Conservation (phyloP, 345 rosid species). For the Psidium guajava region DNA sequence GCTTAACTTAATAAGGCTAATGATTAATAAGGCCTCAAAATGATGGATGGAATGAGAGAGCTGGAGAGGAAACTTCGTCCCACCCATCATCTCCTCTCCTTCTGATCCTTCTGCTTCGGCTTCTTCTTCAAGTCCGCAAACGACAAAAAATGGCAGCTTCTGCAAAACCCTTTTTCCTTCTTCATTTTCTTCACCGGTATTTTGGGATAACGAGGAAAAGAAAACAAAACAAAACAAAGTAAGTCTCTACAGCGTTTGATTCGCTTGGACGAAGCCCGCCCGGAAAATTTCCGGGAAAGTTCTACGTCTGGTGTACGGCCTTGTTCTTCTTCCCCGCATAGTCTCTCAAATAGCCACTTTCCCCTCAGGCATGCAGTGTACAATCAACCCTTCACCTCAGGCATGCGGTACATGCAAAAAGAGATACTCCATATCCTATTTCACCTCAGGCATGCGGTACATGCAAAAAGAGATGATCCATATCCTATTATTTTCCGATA, state of each 20-base stretch:
- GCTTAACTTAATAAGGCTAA: not conserved
- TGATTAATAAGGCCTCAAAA: not conserved
- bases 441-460: not conserved
- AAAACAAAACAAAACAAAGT: not conserved
- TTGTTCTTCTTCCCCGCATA: not conserved
- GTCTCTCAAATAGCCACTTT: not conserved
- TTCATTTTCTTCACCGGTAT: not conserved
- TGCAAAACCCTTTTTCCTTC: not conserved
- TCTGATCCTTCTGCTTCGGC: not conserved
- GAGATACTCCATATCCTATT: not conserved
- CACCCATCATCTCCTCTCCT: no score
- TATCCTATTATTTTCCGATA: not conserved
- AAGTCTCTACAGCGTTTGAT: not conserved
- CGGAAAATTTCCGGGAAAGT: slow-evolving; percentile 29
- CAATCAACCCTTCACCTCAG: not conserved
- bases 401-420: not conserved
- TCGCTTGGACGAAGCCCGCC: not conserved
- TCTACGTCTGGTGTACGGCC: not conserved
- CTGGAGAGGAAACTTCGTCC: not conserved
- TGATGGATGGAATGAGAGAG: not conserved
- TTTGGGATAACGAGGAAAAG: not conserved
- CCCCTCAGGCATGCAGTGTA: not conserved
- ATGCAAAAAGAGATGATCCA: not conserved
- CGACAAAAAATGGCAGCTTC: not conserved
- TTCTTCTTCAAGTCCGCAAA: not conserved